These are phyloP conservation scores for Esteya vermicola DNA, from an alignment of 2,329 filamentous ascomycete genomes.

Conservation along the genomic window DNA sequence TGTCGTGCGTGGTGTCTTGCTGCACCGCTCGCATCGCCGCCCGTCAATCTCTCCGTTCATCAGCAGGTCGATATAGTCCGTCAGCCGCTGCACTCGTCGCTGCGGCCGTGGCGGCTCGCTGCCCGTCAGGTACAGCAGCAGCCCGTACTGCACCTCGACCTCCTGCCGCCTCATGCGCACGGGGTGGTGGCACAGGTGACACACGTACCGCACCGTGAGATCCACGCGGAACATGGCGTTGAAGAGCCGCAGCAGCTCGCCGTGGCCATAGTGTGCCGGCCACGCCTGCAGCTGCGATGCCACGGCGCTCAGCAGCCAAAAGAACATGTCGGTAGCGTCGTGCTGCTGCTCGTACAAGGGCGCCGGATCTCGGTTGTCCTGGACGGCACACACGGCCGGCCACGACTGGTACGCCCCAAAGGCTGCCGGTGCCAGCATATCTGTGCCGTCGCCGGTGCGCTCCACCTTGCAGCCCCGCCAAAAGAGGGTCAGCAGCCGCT, in stretches of 20 bases:
- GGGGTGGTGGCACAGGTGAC: conserved; percentile 1
- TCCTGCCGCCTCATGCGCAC: conserved; percentile 1
- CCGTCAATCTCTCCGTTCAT: not conserved
- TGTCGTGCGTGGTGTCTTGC: not conserved
- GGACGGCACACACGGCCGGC: too few species aligned
- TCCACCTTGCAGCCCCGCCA: conserved; percentile 7
- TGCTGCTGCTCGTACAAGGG: not conserved
- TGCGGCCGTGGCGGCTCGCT: not conserved
- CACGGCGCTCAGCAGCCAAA: not conserved
- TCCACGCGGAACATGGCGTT: conserved; percentile 3
- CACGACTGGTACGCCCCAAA: too few species aligned
- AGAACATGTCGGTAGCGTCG: not conserved
- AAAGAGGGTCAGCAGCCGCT: conserved; percentile 3
- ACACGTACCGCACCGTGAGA: conserved; percentile 2
- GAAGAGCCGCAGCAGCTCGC: not conserved
- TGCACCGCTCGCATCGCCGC: conserved; percentile 4
- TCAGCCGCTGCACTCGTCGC: not conserved
- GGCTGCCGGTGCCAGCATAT: too few species aligned
- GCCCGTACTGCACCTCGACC: not conserved
- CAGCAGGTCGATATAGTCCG: not conserved
- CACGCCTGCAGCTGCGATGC: conserved; percentile 1
- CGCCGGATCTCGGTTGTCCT: conserved; percentile 2
- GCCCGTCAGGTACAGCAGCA: not conserved
- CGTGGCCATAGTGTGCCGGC: not conserved
- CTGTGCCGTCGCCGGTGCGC: too few species aligned